Conservation (phyloP, 202 grass and related monocot species). For the Schoenoplectus triqueter region DNA sequence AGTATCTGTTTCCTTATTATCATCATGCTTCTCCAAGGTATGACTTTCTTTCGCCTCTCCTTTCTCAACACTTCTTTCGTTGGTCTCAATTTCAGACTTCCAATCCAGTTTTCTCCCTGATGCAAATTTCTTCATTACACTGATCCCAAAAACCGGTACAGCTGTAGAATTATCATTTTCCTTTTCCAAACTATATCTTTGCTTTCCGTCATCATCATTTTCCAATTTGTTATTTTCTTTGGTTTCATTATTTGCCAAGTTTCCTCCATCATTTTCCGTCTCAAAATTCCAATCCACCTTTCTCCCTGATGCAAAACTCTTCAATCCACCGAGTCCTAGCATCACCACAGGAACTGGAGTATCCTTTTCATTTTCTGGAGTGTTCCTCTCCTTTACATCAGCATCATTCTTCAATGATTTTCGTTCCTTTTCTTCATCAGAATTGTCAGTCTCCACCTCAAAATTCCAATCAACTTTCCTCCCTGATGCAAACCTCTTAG, state of each 20-base stretch:
- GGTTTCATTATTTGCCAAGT: not conserved
- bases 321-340: constrained; percentile 55
- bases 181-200: constrained; percentile 11
- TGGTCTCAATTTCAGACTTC: constrained; percentile 42
- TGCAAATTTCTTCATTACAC: constrained; percentile 56
- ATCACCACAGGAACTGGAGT: not conserved
- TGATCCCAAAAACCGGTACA: constrained; percentile 42
- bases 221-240: constrained; percentile 1
- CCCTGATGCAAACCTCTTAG: constrained; percentile 65
- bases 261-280: constrained; percentile 42
- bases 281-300: constrained; percentile 59
- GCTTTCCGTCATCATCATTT: constrained; percentile 1
- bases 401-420: constrained; percentile 23
- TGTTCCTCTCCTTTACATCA: not conserved
- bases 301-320: constrained; percentile 62
- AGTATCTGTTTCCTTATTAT: constrained; percentile 5
- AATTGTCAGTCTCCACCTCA: constrained; percentile 38
- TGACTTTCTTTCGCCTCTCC: not conserved
- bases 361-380: no score
- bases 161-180: not conserved
- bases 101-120: constrained; percentile 64
- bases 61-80: not conserved
- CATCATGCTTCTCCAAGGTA: not conserved
- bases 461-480: constrained; percentile 62
- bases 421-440: not conserved